Base-by-base conservation (phyloP, 73 alveolate species). In the Halteria grandinella region DNA sequence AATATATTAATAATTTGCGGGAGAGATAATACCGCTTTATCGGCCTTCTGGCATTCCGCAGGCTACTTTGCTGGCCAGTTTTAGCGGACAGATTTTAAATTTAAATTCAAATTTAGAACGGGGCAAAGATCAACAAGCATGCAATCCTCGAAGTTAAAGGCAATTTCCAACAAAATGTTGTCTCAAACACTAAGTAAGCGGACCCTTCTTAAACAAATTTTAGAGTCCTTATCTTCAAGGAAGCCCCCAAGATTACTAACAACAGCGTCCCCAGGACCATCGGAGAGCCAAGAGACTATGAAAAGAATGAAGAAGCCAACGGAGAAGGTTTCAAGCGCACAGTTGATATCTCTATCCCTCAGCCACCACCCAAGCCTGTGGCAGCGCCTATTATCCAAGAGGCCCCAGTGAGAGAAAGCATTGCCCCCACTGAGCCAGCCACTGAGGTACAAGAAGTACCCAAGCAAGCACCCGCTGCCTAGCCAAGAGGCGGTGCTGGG, bases 221-320 rank as follows among this genome's bases (percentile, higher is more conserved):
- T 39, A 73, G 76, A 55, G 88, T 75, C 8, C 28, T 58, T 21
- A 32, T 77, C 14, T 62, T 77, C 28, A 77, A 77, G 18, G 76
- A 77, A 18, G 48, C 50, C n/a, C 89, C 89, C n/a, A 70, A 21
- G 40, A 10, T 77, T 43, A 10, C 63, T 0, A 45, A 47, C 27
- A 45, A 34, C 21, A 66, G 63, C 14, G 28, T 77, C 28, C 27
- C 73, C 1, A 53, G 24, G 25, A 25, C 20, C 32, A 32, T 77
- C 63, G 89, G 89, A 12, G 34, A 59, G 14, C 89, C 89, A 18
- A 44, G 28, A 36, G 89, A 77, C 7, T 51, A 36, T 40, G 60
- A 29, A n/a, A 39, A 44, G 37, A 77, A 77, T 27, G 34, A 49
- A 5, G 14, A 77, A 49, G 69, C 17, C 21, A 12, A 53, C 15